phyloP scores from a whole-genome alignment of 139 green algal genomes.

The Micractinium conductrix region DNA sequence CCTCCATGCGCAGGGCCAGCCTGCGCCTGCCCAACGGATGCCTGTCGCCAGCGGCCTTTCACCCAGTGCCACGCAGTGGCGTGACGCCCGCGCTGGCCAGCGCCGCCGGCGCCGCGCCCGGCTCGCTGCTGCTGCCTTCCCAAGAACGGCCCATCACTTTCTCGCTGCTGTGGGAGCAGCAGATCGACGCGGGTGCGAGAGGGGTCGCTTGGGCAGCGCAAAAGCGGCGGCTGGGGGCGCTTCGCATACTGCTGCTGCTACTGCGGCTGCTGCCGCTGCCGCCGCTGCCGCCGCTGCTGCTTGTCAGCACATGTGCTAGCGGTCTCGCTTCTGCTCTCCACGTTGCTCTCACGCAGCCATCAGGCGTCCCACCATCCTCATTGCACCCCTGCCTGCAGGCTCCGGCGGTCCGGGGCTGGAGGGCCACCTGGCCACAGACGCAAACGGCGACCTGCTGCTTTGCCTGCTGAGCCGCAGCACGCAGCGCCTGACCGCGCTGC shows the following conservation, averaged over 20 bases:
- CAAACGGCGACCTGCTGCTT: conserved; percentile 51
- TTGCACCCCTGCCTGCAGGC: neutral
- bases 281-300: neutral
- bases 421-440: conserved; percentile 52
- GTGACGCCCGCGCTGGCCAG: neutral
- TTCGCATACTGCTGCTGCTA: too few relatives aligned
- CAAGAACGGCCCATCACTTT: conserved; percentile 15
- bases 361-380: too few relatives aligned
- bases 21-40: conserved; percentile 48
- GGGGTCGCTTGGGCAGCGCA: neutral
- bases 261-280: neutral
- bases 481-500: conserved; percentile 31
- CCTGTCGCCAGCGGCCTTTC: conserved; percentile 54
- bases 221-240: neutral
- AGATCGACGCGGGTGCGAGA: conserved; percentile 21
- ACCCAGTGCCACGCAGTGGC: conserved; percentile 22
- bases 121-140: conserved; percentile 13
- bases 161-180: conserved; percentile 46
- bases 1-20: conserved; percentile 32
- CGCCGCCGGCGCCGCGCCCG: neutral
- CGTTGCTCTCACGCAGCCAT: neutral
- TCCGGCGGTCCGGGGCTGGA: neutral
- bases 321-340: neutral
- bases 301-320: neutral
- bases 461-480: conserved; percentile 44